Evolutionary conservation across 306 rosid genomes (phyloP).

Genomic region (Urtica urens): DNA sequence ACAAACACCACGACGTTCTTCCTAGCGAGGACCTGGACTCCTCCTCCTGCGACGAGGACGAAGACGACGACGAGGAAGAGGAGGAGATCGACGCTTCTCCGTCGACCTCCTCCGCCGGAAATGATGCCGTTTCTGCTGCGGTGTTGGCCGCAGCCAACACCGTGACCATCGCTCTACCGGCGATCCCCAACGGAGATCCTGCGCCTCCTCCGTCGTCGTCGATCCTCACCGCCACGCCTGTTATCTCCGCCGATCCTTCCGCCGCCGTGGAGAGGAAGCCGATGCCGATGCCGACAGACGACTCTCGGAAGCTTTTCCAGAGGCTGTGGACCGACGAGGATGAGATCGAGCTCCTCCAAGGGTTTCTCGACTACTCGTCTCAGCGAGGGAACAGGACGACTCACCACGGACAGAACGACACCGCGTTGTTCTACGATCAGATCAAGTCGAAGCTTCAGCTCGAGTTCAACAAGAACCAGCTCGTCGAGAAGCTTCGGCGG

Average conservation of each 20-base stretch:
- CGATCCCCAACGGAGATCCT: neutral
- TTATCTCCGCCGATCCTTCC: conserved; percentile 3
- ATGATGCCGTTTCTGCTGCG: conserved; percentile 14
- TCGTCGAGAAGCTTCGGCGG: conserved; percentile 56
- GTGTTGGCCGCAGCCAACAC: conserved; percentile 17
- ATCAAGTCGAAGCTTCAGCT: conserved; percentile 43
- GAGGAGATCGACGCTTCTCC: conserved; percentile 13
- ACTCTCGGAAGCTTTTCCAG: conserved; percentile 31
- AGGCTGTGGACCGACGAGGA: conserved; percentile 57
- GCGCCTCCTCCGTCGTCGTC: neutral
- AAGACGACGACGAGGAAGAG: conserved; percentile 12
- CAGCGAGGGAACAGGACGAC: conserved; percentile 17
- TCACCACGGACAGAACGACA: conserved; percentile 26
- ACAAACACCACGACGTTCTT: conserved; percentile 59
- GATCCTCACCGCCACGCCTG: conserved; percentile 14
- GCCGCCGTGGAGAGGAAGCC: conserved; percentile 28
- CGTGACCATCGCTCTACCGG: conserved; percentile 25
- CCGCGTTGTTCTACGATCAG: conserved; percentile 49
- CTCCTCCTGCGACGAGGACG: conserved; percentile 18
- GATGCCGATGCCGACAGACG: conserved; percentile 23
- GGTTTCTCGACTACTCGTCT: conserved; percentile 36
- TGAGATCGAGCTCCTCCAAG: conserved; percentile 48
- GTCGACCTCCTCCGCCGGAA: conserved; percentile 3
- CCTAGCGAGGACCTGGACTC: conserved; percentile 33
- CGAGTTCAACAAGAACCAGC: conserved; percentile 50